Percentiles rank a stretch among this genome's conserved stretches.
Conservation (phyloP, 352 stramenopile genomes). For the Pythium vanterpoolii region DNA sequence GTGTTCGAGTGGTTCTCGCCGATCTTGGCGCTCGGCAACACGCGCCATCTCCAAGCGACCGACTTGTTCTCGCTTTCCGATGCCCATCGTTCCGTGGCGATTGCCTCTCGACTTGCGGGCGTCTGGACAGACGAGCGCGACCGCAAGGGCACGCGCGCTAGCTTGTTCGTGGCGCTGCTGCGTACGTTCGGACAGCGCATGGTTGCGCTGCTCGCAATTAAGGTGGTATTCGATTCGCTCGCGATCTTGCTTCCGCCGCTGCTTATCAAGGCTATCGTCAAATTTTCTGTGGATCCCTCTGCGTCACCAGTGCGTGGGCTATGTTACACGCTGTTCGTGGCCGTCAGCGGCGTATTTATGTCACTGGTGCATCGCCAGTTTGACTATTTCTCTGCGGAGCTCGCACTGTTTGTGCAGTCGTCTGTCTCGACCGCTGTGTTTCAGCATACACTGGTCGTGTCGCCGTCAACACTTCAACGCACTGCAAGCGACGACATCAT, state of each 20-base stretch:
- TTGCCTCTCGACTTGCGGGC: neutral
- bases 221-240: conserved; percentile 62
- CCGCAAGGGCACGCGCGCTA: conserved; percentile 22
- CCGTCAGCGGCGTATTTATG: conserved; percentile 57
- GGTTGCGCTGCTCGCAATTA: conserved; percentile 43
- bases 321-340: conserved; percentile 55
- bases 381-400: conserved; percentile 47
- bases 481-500: conserved; percentile 90
- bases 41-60: neutral
- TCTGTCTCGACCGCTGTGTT: conserved; percentile 62
- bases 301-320: conserved; percentile 44
- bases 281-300: conserved; percentile 51
- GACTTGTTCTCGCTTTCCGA: conserved; percentile 15
- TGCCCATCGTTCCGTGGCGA: neutral
- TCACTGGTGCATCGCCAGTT: conserved; percentile 47
- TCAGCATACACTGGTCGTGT: conserved; percentile 81
- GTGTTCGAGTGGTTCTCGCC: conserved; percentile 22
- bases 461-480: conserved; percentile 55
- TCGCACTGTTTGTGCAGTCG: conserved; percentile 8
- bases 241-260: conserved; percentile 59
- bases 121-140: neutral
- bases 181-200: conserved; percentile 55
- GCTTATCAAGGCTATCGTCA: conserved; percentile 74
- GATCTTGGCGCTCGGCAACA: conserved; percentile 15
- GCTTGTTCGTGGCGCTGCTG: conserved; percentile 49